phyloP scores from a whole-genome alignment of 2,329 filamentous ascomycete genomes.

The Rhexocercosporidium sp. region DNA sequence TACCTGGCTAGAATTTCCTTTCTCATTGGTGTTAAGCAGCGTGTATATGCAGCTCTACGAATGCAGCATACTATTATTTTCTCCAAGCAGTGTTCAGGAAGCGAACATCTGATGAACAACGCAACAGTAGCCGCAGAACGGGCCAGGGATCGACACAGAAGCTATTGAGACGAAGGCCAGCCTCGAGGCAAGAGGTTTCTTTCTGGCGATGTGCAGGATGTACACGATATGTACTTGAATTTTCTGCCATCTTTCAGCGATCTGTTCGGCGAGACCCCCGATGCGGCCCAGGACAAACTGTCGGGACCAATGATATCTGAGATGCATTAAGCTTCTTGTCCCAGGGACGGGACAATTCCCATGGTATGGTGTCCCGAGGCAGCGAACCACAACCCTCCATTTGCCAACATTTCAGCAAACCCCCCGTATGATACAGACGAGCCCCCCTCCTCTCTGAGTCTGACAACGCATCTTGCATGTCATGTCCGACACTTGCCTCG shows the following conservation, averaged over 20 bases:
- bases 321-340: background rate
- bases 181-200: background rate
- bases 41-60: background rate
- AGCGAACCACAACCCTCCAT: slow-evolving; percentile 23
- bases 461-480: slow-evolving; percentile 36
- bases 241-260: background rate
- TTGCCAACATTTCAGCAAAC: slow-evolving; percentile 11
- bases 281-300: slow-evolving; percentile 13
- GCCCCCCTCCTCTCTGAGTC: background rate
- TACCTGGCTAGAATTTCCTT: background rate
- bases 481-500: slow-evolving; percentile 19
- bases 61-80: background rate
- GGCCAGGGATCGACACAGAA: background rate
- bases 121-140: background rate
- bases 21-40: too few relatives aligned
- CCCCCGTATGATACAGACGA: background rate
- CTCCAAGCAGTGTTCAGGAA: background rate
- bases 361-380: slow-evolving; percentile 5
- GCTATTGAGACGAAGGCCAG: background rate
- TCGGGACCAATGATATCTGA: slow-evolving; percentile 16
- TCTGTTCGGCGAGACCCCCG: background rate
- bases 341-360: background rate
- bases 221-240: slow-evolving; percentile 3
- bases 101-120: background rate
- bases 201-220: slow-evolving; percentile 16